phyloP scores from a whole-genome alignment of 345 rosid genomes.

The Angophora floribunda region DNA sequence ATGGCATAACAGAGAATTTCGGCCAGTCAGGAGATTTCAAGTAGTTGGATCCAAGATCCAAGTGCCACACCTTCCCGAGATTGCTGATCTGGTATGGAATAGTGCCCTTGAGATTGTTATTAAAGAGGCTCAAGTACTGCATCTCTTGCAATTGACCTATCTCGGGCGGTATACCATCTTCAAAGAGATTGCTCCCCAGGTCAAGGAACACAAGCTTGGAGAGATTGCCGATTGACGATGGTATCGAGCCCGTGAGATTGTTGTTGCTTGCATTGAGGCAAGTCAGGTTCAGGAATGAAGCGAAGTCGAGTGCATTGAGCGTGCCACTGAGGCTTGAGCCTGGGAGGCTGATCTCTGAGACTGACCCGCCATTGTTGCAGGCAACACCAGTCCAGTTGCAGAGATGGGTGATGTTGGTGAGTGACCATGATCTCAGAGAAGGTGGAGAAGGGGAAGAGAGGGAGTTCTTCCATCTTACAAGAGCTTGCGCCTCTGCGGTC shows the following conservation, averaged over 20 bases:
- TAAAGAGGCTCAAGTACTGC: background rate
- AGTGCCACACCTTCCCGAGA: constrained; percentile 30
- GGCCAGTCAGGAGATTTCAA: constrained; percentile 44
- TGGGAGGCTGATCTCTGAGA: constrained; percentile 27
- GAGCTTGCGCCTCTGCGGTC: constrained; percentile 49
- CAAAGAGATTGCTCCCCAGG: background rate
- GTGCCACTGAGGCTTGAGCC: constrained; percentile 17
- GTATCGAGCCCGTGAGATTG: constrained; percentile 6
- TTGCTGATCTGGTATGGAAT: constrained; percentile 33
- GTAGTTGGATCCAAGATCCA: constrained; percentile 55
- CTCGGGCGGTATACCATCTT: background rate
- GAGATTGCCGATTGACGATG: background rate
- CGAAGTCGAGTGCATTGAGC: constrained; percentile 33
- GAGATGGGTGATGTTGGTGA: constrained; percentile 26
- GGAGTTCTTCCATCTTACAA: constrained; percentile 35
- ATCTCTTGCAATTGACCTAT: background rate
- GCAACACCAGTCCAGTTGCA: constrained; percentile 56
- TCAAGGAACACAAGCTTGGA: background rate
- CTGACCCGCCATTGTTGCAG: constrained; percentile 15
- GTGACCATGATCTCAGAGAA: constrained; percentile 46
- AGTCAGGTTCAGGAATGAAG: constrained; percentile 33
- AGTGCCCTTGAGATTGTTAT: constrained; percentile 1
- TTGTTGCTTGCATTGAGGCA: constrained; percentile 38
- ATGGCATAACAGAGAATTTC: constrained; percentile 29
- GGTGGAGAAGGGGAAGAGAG: constrained; percentile 7